Conservation (phyloP, 2,329 filamentous ascomycete species). For the Curvularia sp. region DNA sequence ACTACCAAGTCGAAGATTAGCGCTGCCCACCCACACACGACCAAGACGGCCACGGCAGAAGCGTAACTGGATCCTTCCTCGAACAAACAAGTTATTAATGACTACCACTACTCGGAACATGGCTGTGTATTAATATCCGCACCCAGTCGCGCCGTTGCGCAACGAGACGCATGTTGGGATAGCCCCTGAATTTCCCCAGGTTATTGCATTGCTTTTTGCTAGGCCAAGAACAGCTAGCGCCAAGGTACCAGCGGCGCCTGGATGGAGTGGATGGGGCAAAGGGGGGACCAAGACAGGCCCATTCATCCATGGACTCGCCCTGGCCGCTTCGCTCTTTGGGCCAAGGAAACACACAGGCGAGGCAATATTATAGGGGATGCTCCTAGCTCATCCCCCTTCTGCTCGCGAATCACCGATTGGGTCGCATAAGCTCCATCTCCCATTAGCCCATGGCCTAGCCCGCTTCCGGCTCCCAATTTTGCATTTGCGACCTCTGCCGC, state of each 20-base stretch:
- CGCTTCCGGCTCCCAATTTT: constrained; percentile 35
- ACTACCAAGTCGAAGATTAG: neutral
- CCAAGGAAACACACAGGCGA: constrained; percentile 18
- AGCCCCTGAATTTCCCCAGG: constrained; percentile 48
- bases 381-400: constrained; percentile 14
- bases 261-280: constrained; percentile 27
- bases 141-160: constrained; percentile 5
- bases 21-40: neutral
- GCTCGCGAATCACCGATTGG: constrained; percentile 34
- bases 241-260: constrained; percentile 13
- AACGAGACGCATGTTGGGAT: constrained; percentile 16
- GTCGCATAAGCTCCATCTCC: constrained; percentile 25
- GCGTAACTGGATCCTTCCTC: neutral
- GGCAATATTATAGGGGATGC: constrained; percentile 34
- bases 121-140: constrained; percentile 1
- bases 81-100: neutral
- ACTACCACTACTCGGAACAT: no score
- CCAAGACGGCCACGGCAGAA: neutral
- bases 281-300: neutral
- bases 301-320: neutral
- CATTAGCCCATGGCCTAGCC: constrained; percentile 35
- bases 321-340: constrained; percentile 19
- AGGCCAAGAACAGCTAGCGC: constrained; percentile 27
- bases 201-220: constrained; percentile 40
- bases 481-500: constrained; percentile 45